Conservation (phyloP, 305 asterid species). For the Fraxinus ornus region DNA sequence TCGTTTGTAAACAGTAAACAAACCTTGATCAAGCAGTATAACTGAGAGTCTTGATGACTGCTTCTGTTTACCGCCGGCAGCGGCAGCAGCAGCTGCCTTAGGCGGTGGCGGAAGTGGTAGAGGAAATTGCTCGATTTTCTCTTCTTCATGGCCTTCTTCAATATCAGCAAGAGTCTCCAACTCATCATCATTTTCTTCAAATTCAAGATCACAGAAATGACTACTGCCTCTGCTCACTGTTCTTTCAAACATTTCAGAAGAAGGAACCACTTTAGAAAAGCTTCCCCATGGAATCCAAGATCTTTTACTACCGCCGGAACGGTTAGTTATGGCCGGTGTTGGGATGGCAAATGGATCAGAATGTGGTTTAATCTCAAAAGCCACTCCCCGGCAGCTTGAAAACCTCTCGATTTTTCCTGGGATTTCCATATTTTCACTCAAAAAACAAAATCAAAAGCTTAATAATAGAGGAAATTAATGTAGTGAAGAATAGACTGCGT, state of each 20-base stretch:
- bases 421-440: slow-evolving; percentile 25
- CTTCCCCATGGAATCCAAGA: slow-evolving; percentile 39
- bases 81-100: background rate
- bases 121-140: background rate
- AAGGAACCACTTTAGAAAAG: slow-evolving; percentile 30
- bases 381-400: slow-evolving; percentile 49
- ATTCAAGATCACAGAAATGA: slow-evolving; percentile 47
- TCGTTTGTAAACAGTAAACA: slow-evolving; percentile 68
- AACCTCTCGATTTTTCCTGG: slow-evolving; percentile 28
- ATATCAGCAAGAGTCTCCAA: slow-evolving; percentile 30
- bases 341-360: slow-evolving; percentile 33
- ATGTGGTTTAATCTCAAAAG: slow-evolving; percentile 47
- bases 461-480: background rate
- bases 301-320: slow-evolving; percentile 13
- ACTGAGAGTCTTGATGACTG: slow-evolving; percentile 44
- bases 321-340: background rate
- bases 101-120: background rate
- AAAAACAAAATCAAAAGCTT: background rate
- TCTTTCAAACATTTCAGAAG: slow-evolving; percentile 28
- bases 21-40: slow-evolving; percentile 70
- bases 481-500: background rate
- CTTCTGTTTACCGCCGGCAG: slow-evolving; percentile 14
- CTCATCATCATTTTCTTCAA: slow-evolving; percentile 16
- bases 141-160: slow-evolving; percentile 38
- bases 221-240: slow-evolving; percentile 46